These are phyloP conservation scores for Xylariaceae sp. DNA, from an alignment of 2,329 filamentous ascomycete genomes.

Conservation along the genomic window DNA sequence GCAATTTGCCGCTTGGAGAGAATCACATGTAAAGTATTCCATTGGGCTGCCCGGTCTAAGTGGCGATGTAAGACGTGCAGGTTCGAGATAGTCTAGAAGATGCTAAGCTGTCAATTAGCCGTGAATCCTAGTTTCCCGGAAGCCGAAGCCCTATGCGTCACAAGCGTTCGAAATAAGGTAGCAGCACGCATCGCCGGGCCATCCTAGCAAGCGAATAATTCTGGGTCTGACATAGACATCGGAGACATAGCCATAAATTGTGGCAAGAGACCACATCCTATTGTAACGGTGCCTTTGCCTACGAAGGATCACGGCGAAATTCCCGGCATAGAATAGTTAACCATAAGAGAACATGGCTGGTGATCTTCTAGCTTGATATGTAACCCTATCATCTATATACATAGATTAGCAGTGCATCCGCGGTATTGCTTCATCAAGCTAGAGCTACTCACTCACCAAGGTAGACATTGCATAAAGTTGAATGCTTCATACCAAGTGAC, in stretches of 20 bases:
- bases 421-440: neutral
- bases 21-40: neutral
- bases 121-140: neutral
- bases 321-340: neutral
- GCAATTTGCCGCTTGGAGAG: neutral
- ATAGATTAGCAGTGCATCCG: neutral
- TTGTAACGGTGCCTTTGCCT: slow-evolving; percentile 15
- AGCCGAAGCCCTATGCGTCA: too few species aligned
- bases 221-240: neutral
- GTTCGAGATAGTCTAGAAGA: neutral
- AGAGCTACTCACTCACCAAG: neutral
- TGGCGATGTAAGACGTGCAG: slow-evolving; percentile 22
- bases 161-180: neutral
- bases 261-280: slow-evolving; percentile 8
- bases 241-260: neutral
- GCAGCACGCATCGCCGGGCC: neutral
- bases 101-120: neutral
- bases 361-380: neutral
- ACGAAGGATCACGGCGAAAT: neutral
- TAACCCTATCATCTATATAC: neutral
- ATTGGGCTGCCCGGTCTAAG: neutral
- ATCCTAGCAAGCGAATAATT: neutral
- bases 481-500: neutral
- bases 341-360: neutral
- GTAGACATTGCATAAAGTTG: neutral